phyloP scores from a whole-genome alignment of 169 alveolate species.

The Plasmodium chabaudi region DNA sequence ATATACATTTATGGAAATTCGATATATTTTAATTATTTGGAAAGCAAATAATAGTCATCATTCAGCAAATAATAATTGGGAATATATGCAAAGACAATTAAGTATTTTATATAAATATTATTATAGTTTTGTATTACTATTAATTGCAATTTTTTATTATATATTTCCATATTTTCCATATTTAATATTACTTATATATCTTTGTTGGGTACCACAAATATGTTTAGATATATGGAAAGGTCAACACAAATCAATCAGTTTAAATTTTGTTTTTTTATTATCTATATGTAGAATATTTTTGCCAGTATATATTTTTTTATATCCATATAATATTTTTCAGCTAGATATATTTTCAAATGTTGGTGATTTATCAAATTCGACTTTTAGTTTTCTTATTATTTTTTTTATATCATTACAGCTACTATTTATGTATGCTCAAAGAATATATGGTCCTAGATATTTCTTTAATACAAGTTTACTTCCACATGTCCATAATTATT shows the following conservation, averaged over 20 bases:
- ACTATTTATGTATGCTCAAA: conserved; percentile 77
- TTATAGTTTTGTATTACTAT: conserved; percentile 51
- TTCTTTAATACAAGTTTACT: conserved; percentile 79
- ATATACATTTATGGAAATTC: conserved; percentile 80
- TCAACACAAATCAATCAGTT: conserved; percentile 78
- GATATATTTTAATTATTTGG: conserved; percentile 83
- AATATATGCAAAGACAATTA: conserved; percentile 79
- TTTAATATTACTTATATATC: conserved; percentile 71
- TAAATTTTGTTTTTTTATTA: conserved; percentile 58
- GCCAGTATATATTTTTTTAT: conserved; percentile 81
- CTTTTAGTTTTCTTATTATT: conserved; percentile 68
- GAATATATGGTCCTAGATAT: conserved; percentile 80
- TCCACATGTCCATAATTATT: conserved; percentile 88
- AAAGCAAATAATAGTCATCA: conserved; percentile 79
- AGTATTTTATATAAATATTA: conserved; percentile 73
- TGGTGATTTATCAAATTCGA: conserved; percentile 55
- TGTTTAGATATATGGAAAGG: conserved; percentile 87
- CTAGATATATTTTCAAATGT: conserved; percentile 76
- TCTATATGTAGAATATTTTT: conserved; percentile 78
- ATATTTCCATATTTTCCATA: conserved; percentile 74
- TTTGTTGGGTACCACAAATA: conserved; percentile 88
- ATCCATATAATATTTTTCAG: conserved; percentile 80
- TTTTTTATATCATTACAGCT: conserved; percentile 74
- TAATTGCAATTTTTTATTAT: conserved; percentile 46
- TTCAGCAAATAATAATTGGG: conserved; percentile 84